phyloP scores from a whole-genome alignment of 148 eudicot genomes.

The Rhododendron vialii region DNA sequence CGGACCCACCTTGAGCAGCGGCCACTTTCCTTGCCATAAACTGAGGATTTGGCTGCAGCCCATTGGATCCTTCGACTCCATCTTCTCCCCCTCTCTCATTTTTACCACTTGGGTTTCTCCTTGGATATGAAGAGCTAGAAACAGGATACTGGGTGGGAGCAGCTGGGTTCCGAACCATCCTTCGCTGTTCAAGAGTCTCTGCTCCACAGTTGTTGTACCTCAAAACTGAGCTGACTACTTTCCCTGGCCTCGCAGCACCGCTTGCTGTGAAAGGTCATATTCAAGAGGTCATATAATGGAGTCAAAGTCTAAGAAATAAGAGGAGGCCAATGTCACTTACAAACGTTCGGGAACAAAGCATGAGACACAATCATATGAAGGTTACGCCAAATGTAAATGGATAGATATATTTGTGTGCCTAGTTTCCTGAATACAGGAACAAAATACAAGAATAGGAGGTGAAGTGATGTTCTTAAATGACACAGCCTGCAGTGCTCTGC shows the following conservation, averaged over 20 bases:
- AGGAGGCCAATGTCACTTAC: background rate
- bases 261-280: conserved; percentile 27
- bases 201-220: conserved; percentile 68
- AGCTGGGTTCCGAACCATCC: conserved; percentile 53
- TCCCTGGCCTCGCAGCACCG: conserved; percentile 85
- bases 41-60: conserved; percentile 67
- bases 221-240: conserved; percentile 55
- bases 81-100: conserved; percentile 67
- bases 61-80: conserved; percentile 51
- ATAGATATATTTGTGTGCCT: background rate
- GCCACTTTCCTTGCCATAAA: conserved; percentile 73
- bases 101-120: conserved; percentile 57
- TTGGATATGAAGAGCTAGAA: conserved; percentile 59
- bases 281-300: background rate
- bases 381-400: background rate
- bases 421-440: background rate
- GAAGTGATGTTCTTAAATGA: background rate
- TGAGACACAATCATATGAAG: background rate
- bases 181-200: conserved; percentile 49
- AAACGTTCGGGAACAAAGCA: background rate
- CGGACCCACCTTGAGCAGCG: conserved; percentile 58
- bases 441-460: background rate
- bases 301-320: background rate
- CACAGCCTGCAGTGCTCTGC: background rate
- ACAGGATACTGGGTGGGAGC: conserved; percentile 61